Evolutionary conservation across 208 protist genomes (phyloP).

Genomic region (Crithidia fasciculata): DNA sequence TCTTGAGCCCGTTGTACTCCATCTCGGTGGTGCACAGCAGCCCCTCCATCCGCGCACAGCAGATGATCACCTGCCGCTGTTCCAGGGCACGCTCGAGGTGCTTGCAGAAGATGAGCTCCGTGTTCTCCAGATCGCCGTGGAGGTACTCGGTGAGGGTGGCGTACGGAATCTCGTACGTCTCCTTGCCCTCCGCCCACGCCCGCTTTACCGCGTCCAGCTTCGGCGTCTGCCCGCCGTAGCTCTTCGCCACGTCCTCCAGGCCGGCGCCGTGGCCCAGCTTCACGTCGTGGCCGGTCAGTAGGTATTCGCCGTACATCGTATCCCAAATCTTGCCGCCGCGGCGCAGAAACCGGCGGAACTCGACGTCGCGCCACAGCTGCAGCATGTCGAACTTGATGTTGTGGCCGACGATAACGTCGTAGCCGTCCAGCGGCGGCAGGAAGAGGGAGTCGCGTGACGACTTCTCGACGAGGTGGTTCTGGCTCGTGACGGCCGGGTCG

Average conservation of each 20-base stretch:
- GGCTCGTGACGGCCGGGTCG: conserved; percentile 65
- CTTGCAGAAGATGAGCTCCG: conserved; percentile 92
- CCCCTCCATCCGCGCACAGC: conserved; percentile 88
- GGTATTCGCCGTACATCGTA: conserved; percentile 94
- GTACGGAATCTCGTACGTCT: conserved; percentile 92
- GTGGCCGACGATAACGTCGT: conserved; percentile 93
- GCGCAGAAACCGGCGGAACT: conserved; percentile 84
- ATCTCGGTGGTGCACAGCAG: conserved; percentile 93
- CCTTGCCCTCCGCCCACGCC: conserved; percentile 89
- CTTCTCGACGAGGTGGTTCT: conserved; percentile 72
- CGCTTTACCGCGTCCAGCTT: conserved; percentile 93
- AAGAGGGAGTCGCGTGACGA: conserved; percentile 86
- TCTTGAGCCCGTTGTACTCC: conserved; percentile 94
- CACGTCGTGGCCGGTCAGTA: conserved; percentile 88
- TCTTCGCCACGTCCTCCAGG: conserved; percentile 90
- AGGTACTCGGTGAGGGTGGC: conserved; percentile 85
- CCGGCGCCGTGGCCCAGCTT: conserved; percentile 83
- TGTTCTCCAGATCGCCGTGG: conserved; percentile 92
- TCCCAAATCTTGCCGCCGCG: conserved; percentile 92
- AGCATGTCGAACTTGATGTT: conserved; percentile 95
- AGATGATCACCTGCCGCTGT: conserved; percentile 85
- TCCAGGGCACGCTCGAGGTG: conserved; percentile 84
- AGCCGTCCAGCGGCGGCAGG: conserved; percentile 87
- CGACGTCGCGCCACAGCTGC: conserved; percentile 86
- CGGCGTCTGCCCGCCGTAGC: conserved; percentile 87